Base-by-base conservation (phyloP, 805 yeast genomes). In the Danielia reshetovae region DNA sequence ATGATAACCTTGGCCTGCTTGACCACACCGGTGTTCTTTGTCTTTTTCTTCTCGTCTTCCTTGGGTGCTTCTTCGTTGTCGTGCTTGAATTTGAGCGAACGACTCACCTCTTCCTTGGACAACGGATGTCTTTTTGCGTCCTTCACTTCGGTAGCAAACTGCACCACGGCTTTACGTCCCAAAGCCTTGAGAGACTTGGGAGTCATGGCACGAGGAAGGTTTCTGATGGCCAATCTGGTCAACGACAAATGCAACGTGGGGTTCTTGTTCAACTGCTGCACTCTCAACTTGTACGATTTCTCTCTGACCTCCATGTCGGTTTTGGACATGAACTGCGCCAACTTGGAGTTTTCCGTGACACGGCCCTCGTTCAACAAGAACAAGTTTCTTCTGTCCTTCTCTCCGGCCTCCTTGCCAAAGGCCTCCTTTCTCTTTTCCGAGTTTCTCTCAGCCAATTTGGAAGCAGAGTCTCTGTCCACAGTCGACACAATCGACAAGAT, bases 291-390 rank as follows among this genome's bases (percentile, higher is more conserved):
- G 60, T 78, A 87, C 0, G 96, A 86, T 57, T 88, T 81, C 42
- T 89, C 95, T 60, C 98, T 77, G 31, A 90, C 63, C 51, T 85
- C 94, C 68, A 88, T 60, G 51, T 93, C 98, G 15, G 86, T 64
- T 29, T 73, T 69, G 3, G 87, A 61, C 34, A 93, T 62, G 17
- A 74, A 57, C 37, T 75, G 68, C 1, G 96, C 95, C 35, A 93
- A 69, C 50, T 82, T 83, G 7, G 96, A 85, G 38, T 77, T 79
- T 33, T 80, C 74, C 3, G 88, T 76, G 44, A 93, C 84, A 50
- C 96, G 77, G 53, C 98, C 98, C 70, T 93, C 98, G 60, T 93
- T 89, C 52, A 93, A 68, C 55, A 93, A 66, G 59, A 79, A 93
- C 48, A 89, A 59, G 50, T 85, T 85, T 62, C 98, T 80, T 59